These are phyloP conservation scores for Beauveria australis DNA, from an alignment of 2,329 filamentous ascomycete species.

Conservation along the genomic window DNA sequence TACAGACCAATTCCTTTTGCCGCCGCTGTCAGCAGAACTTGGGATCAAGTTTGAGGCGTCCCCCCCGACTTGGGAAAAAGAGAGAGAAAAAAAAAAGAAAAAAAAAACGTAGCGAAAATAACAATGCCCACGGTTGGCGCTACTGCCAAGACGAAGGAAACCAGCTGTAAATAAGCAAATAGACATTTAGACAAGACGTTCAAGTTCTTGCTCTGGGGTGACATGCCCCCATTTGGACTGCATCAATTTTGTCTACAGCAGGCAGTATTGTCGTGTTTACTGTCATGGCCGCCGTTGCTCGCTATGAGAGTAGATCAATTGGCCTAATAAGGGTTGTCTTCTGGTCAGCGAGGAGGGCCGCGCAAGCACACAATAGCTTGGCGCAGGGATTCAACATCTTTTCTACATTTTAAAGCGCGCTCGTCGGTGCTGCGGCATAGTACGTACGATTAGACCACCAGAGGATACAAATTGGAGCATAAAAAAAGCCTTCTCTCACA, in stretches of 20 bases:
- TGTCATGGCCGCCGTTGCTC: background rate
- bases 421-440: background rate
- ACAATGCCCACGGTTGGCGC: background rate
- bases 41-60: background rate
- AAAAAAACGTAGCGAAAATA: background rate
- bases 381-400: background rate
- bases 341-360: background rate
- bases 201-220: background rate
- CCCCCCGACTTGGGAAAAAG: no score
- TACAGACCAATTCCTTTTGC: background rate
- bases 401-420: background rate
- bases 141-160: background rate
- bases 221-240: background rate
- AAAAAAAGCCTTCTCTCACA: background rate
- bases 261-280: constrained; percentile 1
- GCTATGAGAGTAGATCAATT: constrained; percentile 7
- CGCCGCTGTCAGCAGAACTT: background rate
- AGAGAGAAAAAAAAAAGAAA: background rate
- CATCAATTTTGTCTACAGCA: background rate
- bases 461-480: background rate
- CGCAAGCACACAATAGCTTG: background rate
- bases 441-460: background rate
- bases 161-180: background rate
- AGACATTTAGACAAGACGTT: background rate
- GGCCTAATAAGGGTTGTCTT: background rate